These are phyloP conservation scores for Beauveria medogensis DNA, from an alignment of 2,329 filamentous ascomycete genomes.

Conservation along the genomic window DNA sequence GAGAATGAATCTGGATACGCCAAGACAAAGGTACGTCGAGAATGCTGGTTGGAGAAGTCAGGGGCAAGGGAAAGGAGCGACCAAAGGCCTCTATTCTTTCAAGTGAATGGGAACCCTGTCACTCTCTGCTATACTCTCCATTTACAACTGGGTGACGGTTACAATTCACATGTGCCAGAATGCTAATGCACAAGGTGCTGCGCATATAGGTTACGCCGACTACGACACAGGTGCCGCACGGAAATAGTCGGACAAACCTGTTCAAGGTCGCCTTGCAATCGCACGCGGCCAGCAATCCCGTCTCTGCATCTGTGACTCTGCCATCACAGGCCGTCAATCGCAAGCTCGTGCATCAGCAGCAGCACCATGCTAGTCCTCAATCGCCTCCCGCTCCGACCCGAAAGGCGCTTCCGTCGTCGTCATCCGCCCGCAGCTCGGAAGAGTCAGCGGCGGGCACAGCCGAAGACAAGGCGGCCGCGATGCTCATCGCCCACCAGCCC, in stretches of 20 bases:
- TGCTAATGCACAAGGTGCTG: not conserved
- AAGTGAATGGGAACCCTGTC: not conserved
- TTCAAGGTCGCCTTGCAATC: slow-evolving; percentile 80
- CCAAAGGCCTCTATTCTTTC: not conserved
- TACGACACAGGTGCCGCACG: slow-evolving; percentile 39
- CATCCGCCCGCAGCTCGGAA: slow-evolving; percentile 32
- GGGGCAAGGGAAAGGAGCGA: not conserved
- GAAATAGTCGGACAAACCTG: slow-evolving; percentile 65
- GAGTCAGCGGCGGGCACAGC: slow-evolving; percentile 32
- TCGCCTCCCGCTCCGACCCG: slow-evolving; percentile 26
- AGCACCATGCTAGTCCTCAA: slow-evolving; percentile 40
- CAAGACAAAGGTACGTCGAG: slow-evolving; percentile 68
- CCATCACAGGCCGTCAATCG: slow-evolving; percentile 57
- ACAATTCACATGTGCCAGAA: not conserved
- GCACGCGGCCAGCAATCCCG: slow-evolving; percentile 52
- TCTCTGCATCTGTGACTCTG: slow-evolving; percentile 57
- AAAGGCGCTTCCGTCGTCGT: slow-evolving; percentile 14
- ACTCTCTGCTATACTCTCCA: not conserved
- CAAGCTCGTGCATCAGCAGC: slow-evolving; percentile 25
- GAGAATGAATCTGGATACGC: slow-evolving; percentile 67
- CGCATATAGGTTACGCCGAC: slow-evolving; percentile 18
- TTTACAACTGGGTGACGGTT: not conserved
- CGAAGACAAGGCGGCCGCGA: slow-evolving; percentile 39
- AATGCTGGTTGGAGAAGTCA: not conserved
- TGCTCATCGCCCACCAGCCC: slow-evolving; percentile 49